A percentile compares a stretch with the other conserved stretches of the same genome.
Evolutionary conservation across 2,329 filamentous ascomycete genomes (phyloP).

Genomic region (Pseudogymnoascus sp.): DNA sequence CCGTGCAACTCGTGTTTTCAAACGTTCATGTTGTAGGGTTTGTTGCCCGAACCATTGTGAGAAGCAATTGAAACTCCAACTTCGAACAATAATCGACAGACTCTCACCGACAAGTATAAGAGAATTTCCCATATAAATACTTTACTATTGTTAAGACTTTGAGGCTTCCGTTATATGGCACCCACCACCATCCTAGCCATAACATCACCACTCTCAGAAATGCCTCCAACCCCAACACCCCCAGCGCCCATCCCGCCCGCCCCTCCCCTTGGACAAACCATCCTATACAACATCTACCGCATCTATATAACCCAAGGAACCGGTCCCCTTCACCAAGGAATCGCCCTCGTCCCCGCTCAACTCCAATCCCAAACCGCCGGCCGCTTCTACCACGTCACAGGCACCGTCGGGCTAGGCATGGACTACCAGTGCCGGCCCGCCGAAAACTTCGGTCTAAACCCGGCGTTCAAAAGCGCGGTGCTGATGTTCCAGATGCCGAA

Average conservation of each 20-base stretch:
- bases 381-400: slow-evolving; percentile 1
- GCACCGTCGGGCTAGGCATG: neutral
- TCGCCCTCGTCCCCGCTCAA: neutral
- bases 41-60: neutral
- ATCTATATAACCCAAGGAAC: neutral
- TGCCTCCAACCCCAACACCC: neutral
- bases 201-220: neutral
- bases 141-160: neutral
- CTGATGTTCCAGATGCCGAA: neutral
- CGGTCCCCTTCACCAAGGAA: neutral
- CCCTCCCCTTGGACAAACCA: neutral
- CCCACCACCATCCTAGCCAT: neutral
- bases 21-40: neutral
- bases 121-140: neutral
- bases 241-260: neutral
- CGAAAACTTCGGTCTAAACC: neutral
- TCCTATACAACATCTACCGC: neutral
- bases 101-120: neutral
- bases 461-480: neutral
- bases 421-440: neutral
- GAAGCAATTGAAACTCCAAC: neutral
- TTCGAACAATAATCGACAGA: neutral
- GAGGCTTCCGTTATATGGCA: neutral
- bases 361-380: neutral
- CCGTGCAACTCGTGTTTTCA: neutral